Percentiles rank a stretch among this genome's conserved stretches.
phyloP scores from a whole-genome alignment of 352 stramenopile genomes.

The Thalassiosira exigua region DNA sequence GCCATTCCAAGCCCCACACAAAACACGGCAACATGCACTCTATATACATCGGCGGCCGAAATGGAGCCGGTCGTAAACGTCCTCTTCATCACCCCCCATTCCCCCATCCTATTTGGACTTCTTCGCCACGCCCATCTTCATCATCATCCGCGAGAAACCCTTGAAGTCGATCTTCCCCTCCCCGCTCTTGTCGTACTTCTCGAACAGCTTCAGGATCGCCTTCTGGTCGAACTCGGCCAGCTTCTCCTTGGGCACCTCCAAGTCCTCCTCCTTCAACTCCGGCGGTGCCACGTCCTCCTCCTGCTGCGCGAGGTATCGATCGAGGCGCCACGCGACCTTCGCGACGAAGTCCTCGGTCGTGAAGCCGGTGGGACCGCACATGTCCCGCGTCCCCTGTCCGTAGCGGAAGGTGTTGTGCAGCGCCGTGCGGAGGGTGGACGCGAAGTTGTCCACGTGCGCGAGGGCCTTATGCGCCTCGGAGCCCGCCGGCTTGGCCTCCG shows the following conservation, averaged over 20 bases:
- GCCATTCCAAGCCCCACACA: no score
- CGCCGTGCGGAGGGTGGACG: slow-evolving; percentile 77
- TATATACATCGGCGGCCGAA: no score
- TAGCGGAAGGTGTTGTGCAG: slow-evolving; percentile 90
- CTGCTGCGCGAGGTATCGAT: slow-evolving; percentile 81
- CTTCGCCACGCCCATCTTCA: slow-evolving; percentile 87
- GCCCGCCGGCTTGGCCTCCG: slow-evolving; percentile 67
- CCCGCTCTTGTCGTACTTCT: slow-evolving; percentile 86
- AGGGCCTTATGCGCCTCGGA: slow-evolving; percentile 51
- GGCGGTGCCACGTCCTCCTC: slow-evolving; percentile 70
- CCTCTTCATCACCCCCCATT: not conserved
- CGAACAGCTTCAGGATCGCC: slow-evolving; percentile 83
- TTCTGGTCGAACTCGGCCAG: slow-evolving; percentile 80
- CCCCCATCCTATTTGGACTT: no score
- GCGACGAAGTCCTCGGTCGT: slow-evolving; percentile 88
- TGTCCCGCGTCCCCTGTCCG: slow-evolving; percentile 88
- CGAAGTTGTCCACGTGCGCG: slow-evolving; percentile 80
- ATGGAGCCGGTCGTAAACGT: no score
- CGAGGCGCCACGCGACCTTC: slow-evolving; percentile 86
- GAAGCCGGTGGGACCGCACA: slow-evolving; percentile 86
- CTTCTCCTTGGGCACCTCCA: slow-evolving; percentile 39
- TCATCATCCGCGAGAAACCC: slow-evolving; percentile 86
- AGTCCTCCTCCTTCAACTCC: slow-evolving; percentile 71
- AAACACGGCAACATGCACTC: no score
- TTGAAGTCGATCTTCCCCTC: slow-evolving; percentile 86